Evolutionary conservation across 2,329 filamentous ascomycete genomes (phyloP).

Genomic region (Colletotrichum zoysiae): DNA sequence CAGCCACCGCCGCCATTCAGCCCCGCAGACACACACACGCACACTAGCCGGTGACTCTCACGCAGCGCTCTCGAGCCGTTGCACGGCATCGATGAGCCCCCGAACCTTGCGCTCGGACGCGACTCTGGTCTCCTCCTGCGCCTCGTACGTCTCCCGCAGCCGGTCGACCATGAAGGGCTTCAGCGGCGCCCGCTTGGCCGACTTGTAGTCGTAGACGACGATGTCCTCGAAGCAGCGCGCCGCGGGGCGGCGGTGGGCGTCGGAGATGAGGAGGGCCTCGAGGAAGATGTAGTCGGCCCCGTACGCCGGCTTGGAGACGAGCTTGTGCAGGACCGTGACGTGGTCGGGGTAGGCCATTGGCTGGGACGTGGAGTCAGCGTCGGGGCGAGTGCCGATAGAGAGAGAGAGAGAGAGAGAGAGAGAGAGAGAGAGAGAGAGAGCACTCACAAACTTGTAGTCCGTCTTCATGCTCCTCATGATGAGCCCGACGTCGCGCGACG

Average conservation of each 20-base stretch:
- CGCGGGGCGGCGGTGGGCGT: slow-evolving; percentile 77
- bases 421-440: slow-evolving; percentile 46
- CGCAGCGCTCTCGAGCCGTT: slow-evolving; percentile 32
- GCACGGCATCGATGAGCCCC: slow-evolving; percentile 29
- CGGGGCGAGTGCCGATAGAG: neutral
- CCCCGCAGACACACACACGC: neutral
- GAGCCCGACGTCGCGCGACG: slow-evolving; percentile 74
- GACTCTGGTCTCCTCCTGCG: slow-evolving; percentile 48
- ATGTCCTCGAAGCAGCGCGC: slow-evolving; percentile 83
- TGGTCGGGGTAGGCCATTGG: slow-evolving; percentile 87
- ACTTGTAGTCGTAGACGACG: slow-evolving; percentile 76
- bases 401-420: neutral
- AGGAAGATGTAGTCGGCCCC: slow-evolving; percentile 65
- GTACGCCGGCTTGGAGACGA: slow-evolving; percentile 64
- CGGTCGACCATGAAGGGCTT: slow-evolving; percentile 56
- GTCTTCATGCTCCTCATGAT: slow-evolving; percentile 85
- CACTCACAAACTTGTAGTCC: slow-evolving; percentile 89
- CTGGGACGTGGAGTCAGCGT: slow-evolving; percentile 55
- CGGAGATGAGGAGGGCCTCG: slow-evolving; percentile 78
- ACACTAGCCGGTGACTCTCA: neutral
- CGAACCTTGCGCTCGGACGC: slow-evolving; percentile 43
- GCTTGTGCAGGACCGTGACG: slow-evolving; percentile 86
- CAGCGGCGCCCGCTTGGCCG: slow-evolving; percentile 53
- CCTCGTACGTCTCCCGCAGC: slow-evolving; percentile 52
- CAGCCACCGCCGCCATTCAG: neutral